Evolutionary conservation across 176 grass and related monocot genomes (phyloP).

Genomic region (maize (Zea mays)): DNA sequence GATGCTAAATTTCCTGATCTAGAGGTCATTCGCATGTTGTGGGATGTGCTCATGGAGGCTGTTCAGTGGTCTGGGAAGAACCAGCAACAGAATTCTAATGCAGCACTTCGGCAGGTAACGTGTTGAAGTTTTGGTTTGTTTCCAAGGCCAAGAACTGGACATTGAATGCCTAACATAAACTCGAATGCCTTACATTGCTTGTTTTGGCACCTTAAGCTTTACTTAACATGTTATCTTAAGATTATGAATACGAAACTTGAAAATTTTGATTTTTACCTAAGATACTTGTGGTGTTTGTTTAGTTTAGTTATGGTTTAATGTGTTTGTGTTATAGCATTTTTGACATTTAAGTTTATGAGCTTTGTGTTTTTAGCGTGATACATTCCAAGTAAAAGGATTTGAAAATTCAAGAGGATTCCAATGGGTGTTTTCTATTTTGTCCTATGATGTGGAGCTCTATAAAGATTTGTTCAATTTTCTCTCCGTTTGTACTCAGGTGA

Average conservation of each 20-base stretch:
- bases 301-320: not conserved
- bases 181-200: not conserved
- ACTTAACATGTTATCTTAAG: not conserved
- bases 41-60: slow-evolving; percentile 98
- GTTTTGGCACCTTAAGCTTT: not conserved
- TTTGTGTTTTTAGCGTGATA: not conserved
- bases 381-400: not conserved
- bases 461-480: not conserved
- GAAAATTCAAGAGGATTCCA: not conserved
- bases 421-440: not conserved
- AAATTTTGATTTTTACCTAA: not conserved
- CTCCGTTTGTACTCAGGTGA: slow-evolving; percentile 55
- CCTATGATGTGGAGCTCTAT: not conserved
- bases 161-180: not conserved
- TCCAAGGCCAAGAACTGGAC: not conserved
- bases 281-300: not conserved
- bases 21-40: slow-evolving; percentile 86
- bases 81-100: slow-evolving; percentile 96
- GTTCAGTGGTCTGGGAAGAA: slow-evolving; percentile 99
- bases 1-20: slow-evolving; percentile 94
- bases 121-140: not conserved
- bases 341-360: no score
- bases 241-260: not conserved
- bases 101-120: slow-evolving; percentile 85
- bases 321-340: not conserved